These are phyloP conservation scores for Barnettozyma siamensis DNA, from an alignment of 805 yeast species.

Conservation along the genomic window DNA sequence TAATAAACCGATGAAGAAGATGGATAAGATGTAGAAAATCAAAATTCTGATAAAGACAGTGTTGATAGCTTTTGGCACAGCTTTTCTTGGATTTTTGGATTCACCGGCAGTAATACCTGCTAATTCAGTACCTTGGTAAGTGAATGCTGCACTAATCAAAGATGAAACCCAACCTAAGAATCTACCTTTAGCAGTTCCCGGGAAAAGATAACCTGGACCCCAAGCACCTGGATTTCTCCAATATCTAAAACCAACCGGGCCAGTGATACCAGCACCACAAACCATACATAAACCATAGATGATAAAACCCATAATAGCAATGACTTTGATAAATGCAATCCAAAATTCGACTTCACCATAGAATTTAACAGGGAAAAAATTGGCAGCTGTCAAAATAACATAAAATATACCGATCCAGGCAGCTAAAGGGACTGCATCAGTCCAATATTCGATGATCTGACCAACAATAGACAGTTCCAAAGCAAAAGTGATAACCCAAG, in stretches of 20 bases:
- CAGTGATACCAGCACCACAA: constrained; percentile 64
- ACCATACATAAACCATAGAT: constrained; percentile 65
- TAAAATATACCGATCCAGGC: constrained; percentile 70
- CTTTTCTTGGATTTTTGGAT: constrained; percentile 60
- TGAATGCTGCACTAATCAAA: constrained; percentile 69
- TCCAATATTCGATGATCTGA: constrained; percentile 61
- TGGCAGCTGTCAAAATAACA: constrained; percentile 45
- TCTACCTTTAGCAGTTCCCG: constrained; percentile 45
- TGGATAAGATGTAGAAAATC: constrained; percentile 57
- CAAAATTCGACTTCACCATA: constrained; percentile 78
- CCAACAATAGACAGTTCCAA: constrained; percentile 69
- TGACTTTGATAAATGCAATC: constrained; percentile 60
- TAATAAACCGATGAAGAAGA: constrained; percentile 63
- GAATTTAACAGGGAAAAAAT: constrained; percentile 60
- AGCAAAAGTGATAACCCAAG: constrained; percentile 75
- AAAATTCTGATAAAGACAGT: constrained; percentile 63
- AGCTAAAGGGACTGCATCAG: constrained; percentile 59
- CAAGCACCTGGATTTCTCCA: constrained; percentile 79
- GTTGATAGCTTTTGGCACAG: constrained; percentile 68
- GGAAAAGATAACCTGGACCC: constrained; percentile 57
- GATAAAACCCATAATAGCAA: constrained; percentile 68
- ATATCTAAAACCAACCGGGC: constrained; percentile 73
- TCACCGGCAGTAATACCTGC: constrained; percentile 76
- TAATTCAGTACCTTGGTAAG: constrained; percentile 75
- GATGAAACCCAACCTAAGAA: constrained; percentile 69